Evolutionary conservation across 1,139 yeast species (phyloP).

Genomic region (Diutina pseudorugosa): DNA sequence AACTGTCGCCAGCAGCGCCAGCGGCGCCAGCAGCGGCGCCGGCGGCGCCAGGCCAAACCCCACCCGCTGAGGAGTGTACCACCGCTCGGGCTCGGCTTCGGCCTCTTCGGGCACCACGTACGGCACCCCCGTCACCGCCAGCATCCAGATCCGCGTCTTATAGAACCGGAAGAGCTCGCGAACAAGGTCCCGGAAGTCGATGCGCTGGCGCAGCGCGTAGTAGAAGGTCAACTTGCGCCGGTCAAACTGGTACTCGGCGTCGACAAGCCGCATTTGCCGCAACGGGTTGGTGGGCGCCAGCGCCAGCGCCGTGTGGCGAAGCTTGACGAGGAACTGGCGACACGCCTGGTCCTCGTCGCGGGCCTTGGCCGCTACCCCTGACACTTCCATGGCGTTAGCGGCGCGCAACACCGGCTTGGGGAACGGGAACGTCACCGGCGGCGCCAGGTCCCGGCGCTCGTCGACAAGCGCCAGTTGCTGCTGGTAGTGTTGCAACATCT

Average conservation of each 20-base stretch:
- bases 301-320: slow-evolving; percentile 22
- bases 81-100: background rate
- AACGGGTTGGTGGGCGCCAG: slow-evolving; percentile 5
- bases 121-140: slow-evolving; percentile 16
- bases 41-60: background rate
- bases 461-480: slow-evolving; percentile 39
- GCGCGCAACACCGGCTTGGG: slow-evolving; percentile 70
- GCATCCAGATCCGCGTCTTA: slow-evolving; percentile 8
- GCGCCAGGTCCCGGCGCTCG: slow-evolving; percentile 8
- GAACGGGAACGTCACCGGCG: slow-evolving; percentile 34
- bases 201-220: background rate
- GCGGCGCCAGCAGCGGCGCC: background rate
- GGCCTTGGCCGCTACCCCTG: slow-evolving; percentile 45
- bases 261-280: slow-evolving; percentile 11
- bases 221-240: slow-evolving; percentile 4
- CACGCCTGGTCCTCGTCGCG: slow-evolving; percentile 69
- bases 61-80: background rate
- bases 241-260: slow-evolving; percentile 5
- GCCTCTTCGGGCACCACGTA: slow-evolving; percentile 5
- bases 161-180: slow-evolving; percentile 4
- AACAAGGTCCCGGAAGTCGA: slow-evolving; percentile 5
- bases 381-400: slow-evolving; percentile 52
- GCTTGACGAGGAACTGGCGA: slow-evolving; percentile 47
- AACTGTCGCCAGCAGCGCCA: background rate
- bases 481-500: slow-evolving; percentile 42